A percentile compares a stretch with the other conserved stretches of the same genome.
Conservation (phyloP, 1,284 basidiomycete species). For the Puccinia novopanici region DNA sequence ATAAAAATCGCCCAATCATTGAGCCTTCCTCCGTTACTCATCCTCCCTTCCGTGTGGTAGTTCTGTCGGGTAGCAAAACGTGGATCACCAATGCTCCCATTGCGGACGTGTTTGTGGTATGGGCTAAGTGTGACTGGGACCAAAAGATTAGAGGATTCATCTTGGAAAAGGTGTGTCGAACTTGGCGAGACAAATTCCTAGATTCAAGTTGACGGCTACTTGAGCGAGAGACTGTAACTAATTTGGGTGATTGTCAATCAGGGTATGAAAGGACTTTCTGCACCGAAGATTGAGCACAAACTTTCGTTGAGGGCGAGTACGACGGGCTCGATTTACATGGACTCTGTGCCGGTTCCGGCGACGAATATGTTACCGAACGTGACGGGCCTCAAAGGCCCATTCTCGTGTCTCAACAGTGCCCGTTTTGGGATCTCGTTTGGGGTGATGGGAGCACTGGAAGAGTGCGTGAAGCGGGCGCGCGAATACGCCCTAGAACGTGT, state of each 20-base stretch:
- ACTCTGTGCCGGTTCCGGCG: slow-evolving; percentile 72
- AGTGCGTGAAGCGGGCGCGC: slow-evolving; percentile 76
- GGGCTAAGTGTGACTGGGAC: slow-evolving; percentile 95
- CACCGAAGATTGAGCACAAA: slow-evolving; percentile 90
- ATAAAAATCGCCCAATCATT: slow-evolving; percentile 63
- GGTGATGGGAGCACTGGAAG: slow-evolving; percentile 90
- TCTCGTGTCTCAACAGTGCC: slow-evolving; percentile 87
- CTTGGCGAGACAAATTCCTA: background rate
- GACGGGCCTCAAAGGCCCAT: slow-evolving; percentile 76
- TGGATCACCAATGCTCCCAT: slow-evolving; percentile 80
- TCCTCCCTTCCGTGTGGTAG: background rate
- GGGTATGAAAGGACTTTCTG: slow-evolving; percentile 79
- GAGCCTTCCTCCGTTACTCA: slow-evolving; percentile 54
- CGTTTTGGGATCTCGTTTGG: slow-evolving; percentile 91
- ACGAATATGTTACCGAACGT: slow-evolving; percentile 75
- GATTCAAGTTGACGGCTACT: slow-evolving; percentile 2
- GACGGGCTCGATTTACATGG: slow-evolving; percentile 85
- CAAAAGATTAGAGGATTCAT: slow-evolving; percentile 87
- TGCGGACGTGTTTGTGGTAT: slow-evolving; percentile 77
- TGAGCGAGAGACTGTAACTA: too few species aligned
- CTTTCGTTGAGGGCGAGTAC: slow-evolving; percentile 82
- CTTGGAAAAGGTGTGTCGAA: slow-evolving; percentile 72
- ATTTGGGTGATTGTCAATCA: slow-evolving; percentile 7
- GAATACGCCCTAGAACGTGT: slow-evolving; percentile 80
- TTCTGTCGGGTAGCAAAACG: slow-evolving; percentile 47